Percentiles rank a stretch among this genome's conserved stretches.
Evolutionary conservation across 2,329 filamentous ascomycete genomes (phyloP).

Genomic region (Microsporum canis): DNA sequence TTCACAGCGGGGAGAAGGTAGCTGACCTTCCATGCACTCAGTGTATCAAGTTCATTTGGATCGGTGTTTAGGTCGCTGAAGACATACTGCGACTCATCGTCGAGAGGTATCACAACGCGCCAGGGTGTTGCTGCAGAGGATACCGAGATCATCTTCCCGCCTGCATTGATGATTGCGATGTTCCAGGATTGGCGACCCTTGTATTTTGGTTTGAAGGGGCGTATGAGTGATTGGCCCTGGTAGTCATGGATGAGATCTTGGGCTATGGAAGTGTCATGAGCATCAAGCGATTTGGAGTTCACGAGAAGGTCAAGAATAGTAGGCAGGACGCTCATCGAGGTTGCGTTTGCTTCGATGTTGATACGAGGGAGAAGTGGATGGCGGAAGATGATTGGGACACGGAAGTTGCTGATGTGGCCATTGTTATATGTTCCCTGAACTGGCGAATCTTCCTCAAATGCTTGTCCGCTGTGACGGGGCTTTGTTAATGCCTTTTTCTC

Average conservation of each 20-base stretch:
- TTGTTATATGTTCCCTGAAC: slow-evolving; percentile 35
- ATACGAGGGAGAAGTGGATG: slow-evolving; percentile 35
- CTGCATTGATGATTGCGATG: slow-evolving; percentile 26
- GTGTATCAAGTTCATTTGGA: slow-evolving; percentile 24
- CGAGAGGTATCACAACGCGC: slow-evolving; percentile 65
- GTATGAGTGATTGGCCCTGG: slow-evolving; percentile 39
- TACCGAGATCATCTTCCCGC: slow-evolving; percentile 47
- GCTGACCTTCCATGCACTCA: slow-evolving; percentile 25
- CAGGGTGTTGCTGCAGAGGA: slow-evolving; percentile 65
- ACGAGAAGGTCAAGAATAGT: slow-evolving; percentile 38
- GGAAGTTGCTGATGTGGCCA: slow-evolving; percentile 35
- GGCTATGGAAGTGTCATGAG: slow-evolving; percentile 24
- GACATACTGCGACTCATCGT: slow-evolving; percentile 53
- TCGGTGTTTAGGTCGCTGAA: slow-evolving; percentile 29
- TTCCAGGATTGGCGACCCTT: slow-evolving; percentile 27
- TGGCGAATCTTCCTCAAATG: slow-evolving; percentile 33
- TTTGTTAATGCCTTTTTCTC: background rate
- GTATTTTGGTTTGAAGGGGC: slow-evolving; percentile 27
- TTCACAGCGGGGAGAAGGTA: slow-evolving; percentile 21
- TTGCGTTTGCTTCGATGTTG: slow-evolving; percentile 31
- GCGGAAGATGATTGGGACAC: slow-evolving; percentile 35
- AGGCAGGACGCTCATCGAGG: slow-evolving; percentile 35
- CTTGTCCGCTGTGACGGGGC: slow-evolving; percentile 25
- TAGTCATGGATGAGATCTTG: slow-evolving; percentile 34
- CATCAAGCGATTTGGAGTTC: slow-evolving; percentile 30